Conservation (phyloP, 108 stramenopile genomes). For the Nitzschia inconspicua region DNA sequence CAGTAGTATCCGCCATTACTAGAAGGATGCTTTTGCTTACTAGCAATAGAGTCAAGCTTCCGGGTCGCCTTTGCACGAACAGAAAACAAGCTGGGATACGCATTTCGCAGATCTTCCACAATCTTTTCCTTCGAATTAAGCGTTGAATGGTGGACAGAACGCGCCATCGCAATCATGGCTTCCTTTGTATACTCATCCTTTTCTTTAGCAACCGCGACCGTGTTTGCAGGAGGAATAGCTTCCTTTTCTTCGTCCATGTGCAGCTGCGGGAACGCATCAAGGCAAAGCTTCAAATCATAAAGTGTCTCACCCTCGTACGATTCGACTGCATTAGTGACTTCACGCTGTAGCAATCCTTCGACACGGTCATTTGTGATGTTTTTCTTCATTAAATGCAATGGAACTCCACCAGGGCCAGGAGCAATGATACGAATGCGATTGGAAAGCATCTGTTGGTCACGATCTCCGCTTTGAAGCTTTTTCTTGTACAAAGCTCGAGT, state of each 20-base stretch:
- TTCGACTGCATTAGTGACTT: background rate
- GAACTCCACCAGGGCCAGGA: slow-evolving; percentile 49
- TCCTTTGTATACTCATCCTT: slow-evolving; percentile 37
- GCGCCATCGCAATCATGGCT: slow-evolving; percentile 46
- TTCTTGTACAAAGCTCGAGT: slow-evolving; percentile 61
- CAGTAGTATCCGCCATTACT: slow-evolving; percentile 61
- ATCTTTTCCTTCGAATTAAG: slow-evolving; percentile 68
- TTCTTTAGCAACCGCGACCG: slow-evolving; percentile 11
- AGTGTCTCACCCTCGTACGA: slow-evolving; percentile 2
- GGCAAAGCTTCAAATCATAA: slow-evolving; percentile 20
- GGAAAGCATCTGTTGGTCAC: slow-evolving; percentile 5
- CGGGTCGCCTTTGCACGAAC: slow-evolving; percentile 69
- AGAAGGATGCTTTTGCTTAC: slow-evolving; percentile 48
- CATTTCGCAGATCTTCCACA: slow-evolving; percentile 64
- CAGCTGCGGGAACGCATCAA: slow-evolving; percentile 67
- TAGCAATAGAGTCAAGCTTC: slow-evolving; percentile 74
- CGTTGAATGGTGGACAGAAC: slow-evolving; percentile 69
- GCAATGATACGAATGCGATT: slow-evolving; percentile 50
- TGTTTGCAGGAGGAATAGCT: background rate
- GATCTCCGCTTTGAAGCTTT: slow-evolving; percentile 40
- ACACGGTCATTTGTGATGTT: background rate
- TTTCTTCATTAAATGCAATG: slow-evolving; percentile 3
- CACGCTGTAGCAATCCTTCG: slow-evolving; percentile 1
- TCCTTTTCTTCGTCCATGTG: slow-evolving; percentile 21
- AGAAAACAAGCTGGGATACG: slow-evolving; percentile 41